Evolutionary conservation across 345 rosid species (phyloP).

Genomic region (Ceriops zippeliana): DNA sequence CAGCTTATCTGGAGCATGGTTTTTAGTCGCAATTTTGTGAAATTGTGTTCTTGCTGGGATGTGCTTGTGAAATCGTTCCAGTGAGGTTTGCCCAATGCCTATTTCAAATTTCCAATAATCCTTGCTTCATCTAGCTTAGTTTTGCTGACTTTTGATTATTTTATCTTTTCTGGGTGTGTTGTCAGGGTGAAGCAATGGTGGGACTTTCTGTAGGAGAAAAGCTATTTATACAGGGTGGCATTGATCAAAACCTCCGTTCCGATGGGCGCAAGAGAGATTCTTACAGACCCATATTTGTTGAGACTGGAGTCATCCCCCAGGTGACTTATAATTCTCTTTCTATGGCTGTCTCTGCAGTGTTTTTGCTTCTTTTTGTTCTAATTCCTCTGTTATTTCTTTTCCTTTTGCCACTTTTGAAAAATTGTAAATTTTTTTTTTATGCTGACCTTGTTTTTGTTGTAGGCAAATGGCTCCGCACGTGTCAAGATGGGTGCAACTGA

Average conservation of each 20-base stretch:
- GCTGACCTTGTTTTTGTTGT: conserved; percentile 3
- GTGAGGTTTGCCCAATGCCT: too few relatives aligned
- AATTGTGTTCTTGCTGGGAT: too few relatives aligned
- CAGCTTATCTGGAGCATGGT: too few relatives aligned
- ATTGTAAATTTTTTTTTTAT: not conserved
- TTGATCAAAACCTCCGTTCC: conserved; percentile 72
- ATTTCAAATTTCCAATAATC: too few relatives aligned
- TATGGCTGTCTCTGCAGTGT: not conserved
- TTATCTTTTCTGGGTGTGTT: not conserved
- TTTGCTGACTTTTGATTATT: not conserved
- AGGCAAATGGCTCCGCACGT: conserved; percentile 95
- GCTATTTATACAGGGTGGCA: conserved; percentile 71
- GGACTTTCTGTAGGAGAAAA: conserved; percentile 74
- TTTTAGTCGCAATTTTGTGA: not conserved
- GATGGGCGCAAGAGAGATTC: conserved; percentile 72
- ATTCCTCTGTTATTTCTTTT: not conserved
- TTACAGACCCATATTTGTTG: conserved; percentile 62
- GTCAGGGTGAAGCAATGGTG: conserved; percentile 46
- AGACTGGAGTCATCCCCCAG: conserved; percentile 89
- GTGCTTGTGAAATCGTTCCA: too few relatives aligned
- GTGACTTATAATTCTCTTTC: conserved; percentile 29
- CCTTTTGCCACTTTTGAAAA: not conserved
- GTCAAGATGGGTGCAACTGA: conserved; percentile 74
- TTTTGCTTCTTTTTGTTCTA: not conserved
- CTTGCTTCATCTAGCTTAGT: too few relatives aligned